Base-by-base conservation (phyloP, 805 yeast genomes). In the Monosporozyma siamensis region DNA sequence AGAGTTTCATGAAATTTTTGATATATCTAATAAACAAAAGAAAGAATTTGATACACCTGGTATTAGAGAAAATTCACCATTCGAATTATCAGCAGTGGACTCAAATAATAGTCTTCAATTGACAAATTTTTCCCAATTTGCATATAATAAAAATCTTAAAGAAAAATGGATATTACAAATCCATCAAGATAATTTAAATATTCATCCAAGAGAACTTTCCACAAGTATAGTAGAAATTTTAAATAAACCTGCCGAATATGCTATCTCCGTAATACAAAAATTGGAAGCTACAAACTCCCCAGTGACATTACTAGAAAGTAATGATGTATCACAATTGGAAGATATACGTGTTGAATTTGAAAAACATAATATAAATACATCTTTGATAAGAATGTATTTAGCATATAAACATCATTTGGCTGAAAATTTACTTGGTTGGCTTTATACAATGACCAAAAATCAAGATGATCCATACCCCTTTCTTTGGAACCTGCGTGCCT, bases 101-200 rank as follows among this genome's bases (percentile, higher is more conserved):
- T 40, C 40, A 9, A 36, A 36, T 8, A 39, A 41, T 15, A 26
- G 22, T 15, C 15, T 44, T 14, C 21, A 40, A 10, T 22, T 37
- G 9, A 38, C 41, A 41, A 27, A 44, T 3, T 26, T 23, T 14
- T 12, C 31, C 6, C 48, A 46, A 17, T 48, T 44, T 25, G 48
- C 44, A 29, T 14, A 29, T 7, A 48, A 48, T 32, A 35, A 29
- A 11, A 45, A 48, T 14, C 27, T 48, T 20, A 42, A 42, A 12
- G 46, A 46, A 21, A 38, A 42, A 18, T 58, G 56, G 58, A 51
- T 52, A 3, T 32, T 60, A 17, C 62, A 58, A 38, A 46, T 60
- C 10, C 53, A 56, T 40, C 54, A 49, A 30, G 56, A 50, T 24
- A 55, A 53, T 24, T 54, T 56, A 34, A 46, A 48, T 24, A 48